Percentiles rank a stretch among this genome's conserved stretches.
Evolutionary conservation across 2,329 filamentous ascomycete genomes (phyloP).

Genomic region (Fusarium sp.): DNA sequence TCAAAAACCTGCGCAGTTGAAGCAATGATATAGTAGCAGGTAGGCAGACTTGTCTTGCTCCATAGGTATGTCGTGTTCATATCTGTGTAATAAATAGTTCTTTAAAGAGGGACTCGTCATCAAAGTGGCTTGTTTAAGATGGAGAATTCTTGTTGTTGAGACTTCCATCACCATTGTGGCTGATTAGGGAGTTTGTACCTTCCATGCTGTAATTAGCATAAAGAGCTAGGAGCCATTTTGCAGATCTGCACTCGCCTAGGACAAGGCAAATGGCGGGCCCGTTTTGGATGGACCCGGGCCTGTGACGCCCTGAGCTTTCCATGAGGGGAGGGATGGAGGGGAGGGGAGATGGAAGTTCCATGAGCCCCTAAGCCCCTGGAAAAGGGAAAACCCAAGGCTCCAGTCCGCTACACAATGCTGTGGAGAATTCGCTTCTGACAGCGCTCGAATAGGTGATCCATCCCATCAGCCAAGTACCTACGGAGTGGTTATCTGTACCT

Average conservation of each 20-base stretch:
- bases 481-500: neutral
- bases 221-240: conserved; percentile 46
- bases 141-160: neutral
- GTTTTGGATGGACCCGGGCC: conserved; percentile 18
- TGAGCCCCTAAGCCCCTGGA: conserved; percentile 42
- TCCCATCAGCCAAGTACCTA: conserved; percentile 18
- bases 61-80: neutral
- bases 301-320: neutral
- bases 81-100: neutral
- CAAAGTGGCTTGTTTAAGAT: conserved; percentile 28
- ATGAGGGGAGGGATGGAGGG: conserved; percentile 7
- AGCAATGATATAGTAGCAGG: neutral
- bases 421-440: conserved; percentile 52
- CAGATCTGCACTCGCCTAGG: conserved; percentile 41
- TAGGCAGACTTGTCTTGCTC: neutral
- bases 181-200: neutral
- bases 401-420: conserved; percentile 21
- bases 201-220: neutral
- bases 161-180: conserved; percentile 18
- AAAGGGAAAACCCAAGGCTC: conserved; percentile 40
- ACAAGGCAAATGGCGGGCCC: conserved; percentile 15
- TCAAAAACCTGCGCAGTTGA: neutral
- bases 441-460: conserved; percentile 45
- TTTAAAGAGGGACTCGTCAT: conserved; percentile 35
- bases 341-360: conserved; percentile 3